These are phyloP conservation scores for Solanum microdontum DNA, from an alignment of 257 asterid species.

Conservation along the genomic window DNA sequence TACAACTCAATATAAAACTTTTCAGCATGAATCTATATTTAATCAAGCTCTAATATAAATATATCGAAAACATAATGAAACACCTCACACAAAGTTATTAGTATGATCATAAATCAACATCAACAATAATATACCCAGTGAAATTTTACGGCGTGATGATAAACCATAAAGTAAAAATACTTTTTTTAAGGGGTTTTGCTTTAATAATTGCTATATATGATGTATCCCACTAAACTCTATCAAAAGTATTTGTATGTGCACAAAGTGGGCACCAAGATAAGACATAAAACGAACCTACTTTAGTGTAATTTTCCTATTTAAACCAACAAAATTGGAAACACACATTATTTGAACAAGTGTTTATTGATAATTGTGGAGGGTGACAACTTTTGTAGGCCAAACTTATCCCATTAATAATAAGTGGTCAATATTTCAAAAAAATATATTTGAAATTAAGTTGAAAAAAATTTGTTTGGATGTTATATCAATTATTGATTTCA, in stretches of 20 bases:
- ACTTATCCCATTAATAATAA: background rate
- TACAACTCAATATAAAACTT: background rate
- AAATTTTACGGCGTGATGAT: background rate
- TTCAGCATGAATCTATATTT: background rate
- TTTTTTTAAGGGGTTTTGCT: background rate
- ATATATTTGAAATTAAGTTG: background rate
- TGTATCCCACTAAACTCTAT: background rate
- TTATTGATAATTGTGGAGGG: background rate
- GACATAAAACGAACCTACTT: background rate
- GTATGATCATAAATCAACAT: too few species aligned
- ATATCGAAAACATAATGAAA: background rate
- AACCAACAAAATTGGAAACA: background rate
- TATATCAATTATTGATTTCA: background rate
- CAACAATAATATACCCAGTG: too few species aligned
- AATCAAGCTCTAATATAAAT: background rate
- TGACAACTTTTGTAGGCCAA: background rate
- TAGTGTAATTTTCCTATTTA: background rate
- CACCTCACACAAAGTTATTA: background rate
- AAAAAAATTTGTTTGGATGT: background rate
- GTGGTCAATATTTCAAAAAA: background rate
- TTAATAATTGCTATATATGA: background rate
- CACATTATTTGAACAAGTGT: constrained; percentile 11
- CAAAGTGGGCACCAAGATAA: background rate
- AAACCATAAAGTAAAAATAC: background rate
- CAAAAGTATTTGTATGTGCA: background rate